Evolutionary conservation across 768 basidiomycete genomes (phyloP).

Genomic region (Auricularia cornea): DNA sequence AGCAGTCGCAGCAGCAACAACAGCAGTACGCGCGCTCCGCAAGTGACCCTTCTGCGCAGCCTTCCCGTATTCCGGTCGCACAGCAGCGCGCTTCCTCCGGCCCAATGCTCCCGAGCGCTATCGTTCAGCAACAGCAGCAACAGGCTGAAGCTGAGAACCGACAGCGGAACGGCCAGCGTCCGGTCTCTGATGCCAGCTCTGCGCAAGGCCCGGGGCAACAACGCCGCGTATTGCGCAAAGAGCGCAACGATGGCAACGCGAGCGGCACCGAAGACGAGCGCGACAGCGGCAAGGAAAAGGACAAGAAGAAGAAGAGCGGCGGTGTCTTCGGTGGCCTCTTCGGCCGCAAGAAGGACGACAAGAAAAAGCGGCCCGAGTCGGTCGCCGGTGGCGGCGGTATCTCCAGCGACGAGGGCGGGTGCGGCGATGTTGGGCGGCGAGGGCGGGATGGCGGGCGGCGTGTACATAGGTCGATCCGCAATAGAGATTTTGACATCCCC

Average conservation of each 20-base stretch:
- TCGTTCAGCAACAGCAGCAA: slow-evolving; percentile 25
- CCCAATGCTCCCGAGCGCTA: slow-evolving; percentile 30
- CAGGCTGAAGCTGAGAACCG: slow-evolving; percentile 16
- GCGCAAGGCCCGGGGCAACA: slow-evolving; percentile 4
- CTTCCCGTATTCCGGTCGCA: not conserved
- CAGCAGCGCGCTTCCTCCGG: slow-evolving; percentile 11
- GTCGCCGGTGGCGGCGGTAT: slow-evolving; percentile 36
- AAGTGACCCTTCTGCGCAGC: slow-evolving; percentile 23
- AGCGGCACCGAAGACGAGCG: slow-evolving; percentile 37
- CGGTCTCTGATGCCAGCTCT: slow-evolving; percentile 43
- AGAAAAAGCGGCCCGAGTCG: slow-evolving; percentile 40
- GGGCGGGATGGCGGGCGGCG: no score
- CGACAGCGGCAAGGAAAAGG: slow-evolving; percentile 39
- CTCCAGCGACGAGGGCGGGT: slow-evolving; percentile 33
- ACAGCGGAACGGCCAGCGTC: slow-evolving; percentile 45
- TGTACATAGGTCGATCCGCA: no score
- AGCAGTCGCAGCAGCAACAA: not conserved
- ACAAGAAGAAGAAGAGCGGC: slow-evolving; percentile 40
- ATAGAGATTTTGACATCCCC: no score
- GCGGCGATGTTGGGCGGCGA: no score
- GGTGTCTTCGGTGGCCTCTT: slow-evolving; percentile 62
- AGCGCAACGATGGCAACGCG: slow-evolving; percentile 26
- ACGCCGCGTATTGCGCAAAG: slow-evolving; percentile 35
- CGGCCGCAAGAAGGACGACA: slow-evolving; percentile 52
- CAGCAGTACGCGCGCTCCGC: no score